Conservation (phyloP, 1,139 yeast genomes). For the Saccharomyces hybrid region DNA sequence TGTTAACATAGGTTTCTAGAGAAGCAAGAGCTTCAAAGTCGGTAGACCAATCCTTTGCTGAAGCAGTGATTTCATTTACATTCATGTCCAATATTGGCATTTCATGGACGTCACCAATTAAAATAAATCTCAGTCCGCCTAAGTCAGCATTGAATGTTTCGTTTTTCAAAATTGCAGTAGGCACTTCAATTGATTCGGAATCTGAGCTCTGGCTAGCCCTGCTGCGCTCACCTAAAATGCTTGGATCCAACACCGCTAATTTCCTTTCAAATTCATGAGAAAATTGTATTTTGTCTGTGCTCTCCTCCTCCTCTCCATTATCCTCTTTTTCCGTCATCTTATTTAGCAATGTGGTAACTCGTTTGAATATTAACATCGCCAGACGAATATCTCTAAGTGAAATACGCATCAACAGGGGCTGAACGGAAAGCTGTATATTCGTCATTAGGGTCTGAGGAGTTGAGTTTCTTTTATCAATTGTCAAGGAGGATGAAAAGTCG, state of each 20-base stretch:
- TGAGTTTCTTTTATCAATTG: conserved; percentile 66
- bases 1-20: conserved; percentile 64
- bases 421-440: conserved; percentile 62
- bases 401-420: conserved; percentile 72
- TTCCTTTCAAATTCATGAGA: conserved; percentile 57
- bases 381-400: conserved; percentile 82
- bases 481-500: conserved; percentile 75
- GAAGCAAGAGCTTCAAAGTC: conserved; percentile 68
- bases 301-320: conserved; percentile 8
- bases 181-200: conserved; percentile 13
- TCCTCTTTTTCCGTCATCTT: conserved; percentile 10
- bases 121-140: conserved; percentile 78
- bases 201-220: conserved; percentile 36
- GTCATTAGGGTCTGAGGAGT: conserved; percentile 52
- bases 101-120: conserved; percentile 92
- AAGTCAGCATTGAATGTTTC: conserved; percentile 66
- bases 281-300: conserved; percentile 30
- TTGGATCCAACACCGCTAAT: conserved; percentile 60
- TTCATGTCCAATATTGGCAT: conserved; percentile 82
- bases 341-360: conserved; percentile 50
- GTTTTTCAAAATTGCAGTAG: conserved; percentile 44
- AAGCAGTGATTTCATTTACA: conserved; percentile 62
- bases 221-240: conserved; percentile 34
- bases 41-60: conserved; percentile 85
- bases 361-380: conserved; percentile 65